Base-by-base conservation (phyloP, 176 grass and related monocot genomes). In the Oropetium thomaeum region DNA sequence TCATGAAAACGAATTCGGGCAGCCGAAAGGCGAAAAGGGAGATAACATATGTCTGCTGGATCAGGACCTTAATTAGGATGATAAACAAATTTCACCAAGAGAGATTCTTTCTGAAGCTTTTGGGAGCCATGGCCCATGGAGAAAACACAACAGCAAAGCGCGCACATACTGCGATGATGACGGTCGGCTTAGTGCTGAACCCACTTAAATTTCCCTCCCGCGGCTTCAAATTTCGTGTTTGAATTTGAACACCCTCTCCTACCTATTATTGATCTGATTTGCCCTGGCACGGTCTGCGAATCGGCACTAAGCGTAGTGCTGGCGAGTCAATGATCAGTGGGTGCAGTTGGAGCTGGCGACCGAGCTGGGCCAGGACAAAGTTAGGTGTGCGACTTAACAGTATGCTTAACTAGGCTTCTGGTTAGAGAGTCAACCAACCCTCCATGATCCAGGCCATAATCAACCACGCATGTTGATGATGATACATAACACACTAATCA, bases 71-170 rank as follows among this genome's bases (percentile, higher is more conserved):
- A n/a, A n/a, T 40, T 38, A 37, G 10, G 67, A 65, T 62, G 37
- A 72, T 45, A 83, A 61, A 16, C 8, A 33, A 65, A 58, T 62
- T 79, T 52, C 3, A 31, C 4, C 65, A 49, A 72, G 71, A 59
- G 35, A 73, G 75, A 79, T 85, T 66, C 68, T 66, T 79, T 67
- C 7, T 79, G 10, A 47, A 42, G 4, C 68, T 79, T 85, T 85
- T 73, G 33, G 9, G 75, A 12, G 67, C 67, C 81, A 67, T 58
- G 49, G 70, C 59, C 67, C 81, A 67, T 58, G 49, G 70, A 23
- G 62, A 47, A 29, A 63, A 45, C 72, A 59, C 0, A 58, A 49
- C 37, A 73, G 48, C 58, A 59, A 79, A 79, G n/a, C n/a, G n/a
- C n/a, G n/a, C n/a, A n/a, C 37, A 55, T 39, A 8, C 1, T 4